Base-by-base conservation (phyloP, 352 stramenopile species). In the Discostella stelligera region DNA sequence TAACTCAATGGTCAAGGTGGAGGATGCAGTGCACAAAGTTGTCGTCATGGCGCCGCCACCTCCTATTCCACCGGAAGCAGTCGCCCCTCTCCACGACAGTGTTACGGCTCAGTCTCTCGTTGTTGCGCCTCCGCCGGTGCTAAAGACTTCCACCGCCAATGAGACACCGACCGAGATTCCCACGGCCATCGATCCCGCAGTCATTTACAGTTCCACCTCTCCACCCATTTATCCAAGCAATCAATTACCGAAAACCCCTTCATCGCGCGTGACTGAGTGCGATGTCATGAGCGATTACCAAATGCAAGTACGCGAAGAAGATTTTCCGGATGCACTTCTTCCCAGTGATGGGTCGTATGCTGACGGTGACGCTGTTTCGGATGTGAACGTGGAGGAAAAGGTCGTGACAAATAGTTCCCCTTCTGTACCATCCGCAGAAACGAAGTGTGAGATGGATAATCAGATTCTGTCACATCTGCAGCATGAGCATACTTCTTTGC, bases 211-310 rank as follows among this genome's bases (percentile, higher is more conserved):
- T 37, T 30, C 64, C 25, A 62, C 39, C 4, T 46, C 49, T n/a
- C 64, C 48, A 21, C 44, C 32, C 9, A 23, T 39, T 25, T 71
- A 71, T 50, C 64, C 61, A 32, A 30, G 52, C n/a, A 59, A 30
- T 48, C 21, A 48, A 23, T 50, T 67, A 13, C 60, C 60, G 16
- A 44, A 13, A 21, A 39, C 23, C 16, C 44, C 62, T 16, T 79
- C 71, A 8, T 79, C 71, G 1, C 27, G 48, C 1, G 16, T 70
- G 14, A 74, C 71, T 20, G 71, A 79, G 39, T 72, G 56, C 48
- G 71, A 73, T 55, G 55, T 55, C n/a, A 65, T 70, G 69, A 79
- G 71, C 39, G 71, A 79, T 49, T 79, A 79, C 23, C 71, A 79
- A 32, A 21, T 18, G 1, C 21, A 23, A 3, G 37, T 79, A 13